Percentiles rank a stretch among this genome's conserved stretches.
These are phyloP conservation scores for Cordyceps fumosorosea DNA, from an alignment of 2,329 filamentous ascomycete genomes.

Conservation along the genomic window DNA sequence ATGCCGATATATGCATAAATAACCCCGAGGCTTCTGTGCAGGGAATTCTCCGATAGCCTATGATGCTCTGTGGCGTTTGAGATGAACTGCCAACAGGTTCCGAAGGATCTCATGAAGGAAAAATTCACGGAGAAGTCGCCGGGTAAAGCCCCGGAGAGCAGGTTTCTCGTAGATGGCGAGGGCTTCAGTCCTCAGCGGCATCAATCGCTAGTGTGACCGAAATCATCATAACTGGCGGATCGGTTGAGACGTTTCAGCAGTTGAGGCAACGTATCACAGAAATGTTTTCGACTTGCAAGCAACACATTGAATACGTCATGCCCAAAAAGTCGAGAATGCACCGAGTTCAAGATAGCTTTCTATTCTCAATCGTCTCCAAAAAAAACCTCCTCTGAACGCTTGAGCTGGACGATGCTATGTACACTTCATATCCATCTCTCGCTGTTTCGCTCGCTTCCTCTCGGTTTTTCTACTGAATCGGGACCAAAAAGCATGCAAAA, in stretches of 20 bases:
- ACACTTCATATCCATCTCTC: conserved; percentile 11
- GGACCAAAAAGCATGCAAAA: not conserved
- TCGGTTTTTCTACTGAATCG: not conserved
- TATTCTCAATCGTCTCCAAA: conserved; percentile 9
- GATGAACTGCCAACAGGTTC: too few species aligned
- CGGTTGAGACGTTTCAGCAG: too few species aligned
- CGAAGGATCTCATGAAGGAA: too few species aligned
- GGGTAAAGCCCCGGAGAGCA: not conserved
- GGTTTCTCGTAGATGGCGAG: too few species aligned
- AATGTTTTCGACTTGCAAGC: not conserved
- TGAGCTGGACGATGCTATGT: conserved; percentile 9
- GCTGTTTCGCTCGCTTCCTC: not conserved
- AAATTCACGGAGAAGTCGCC: too few species aligned
- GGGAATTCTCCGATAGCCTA: too few species aligned
- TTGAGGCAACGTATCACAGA: too few species aligned
- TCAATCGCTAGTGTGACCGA: too few species aligned
- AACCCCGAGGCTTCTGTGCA: too few species aligned
- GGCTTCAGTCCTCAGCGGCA: not conserved
- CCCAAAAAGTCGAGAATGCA: not conserved
- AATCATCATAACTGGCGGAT: too few species aligned
- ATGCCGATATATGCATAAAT: too few species aligned
- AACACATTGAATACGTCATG: not conserved
- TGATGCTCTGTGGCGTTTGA: too few species aligned
- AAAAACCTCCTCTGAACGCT: not conserved
- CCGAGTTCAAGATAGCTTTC: not conserved